Evolutionary conservation across 306 rosid species (phyloP), one percentile per base, ranked within the genome.

Genomic region (Dalbergia oliveri): DNA sequence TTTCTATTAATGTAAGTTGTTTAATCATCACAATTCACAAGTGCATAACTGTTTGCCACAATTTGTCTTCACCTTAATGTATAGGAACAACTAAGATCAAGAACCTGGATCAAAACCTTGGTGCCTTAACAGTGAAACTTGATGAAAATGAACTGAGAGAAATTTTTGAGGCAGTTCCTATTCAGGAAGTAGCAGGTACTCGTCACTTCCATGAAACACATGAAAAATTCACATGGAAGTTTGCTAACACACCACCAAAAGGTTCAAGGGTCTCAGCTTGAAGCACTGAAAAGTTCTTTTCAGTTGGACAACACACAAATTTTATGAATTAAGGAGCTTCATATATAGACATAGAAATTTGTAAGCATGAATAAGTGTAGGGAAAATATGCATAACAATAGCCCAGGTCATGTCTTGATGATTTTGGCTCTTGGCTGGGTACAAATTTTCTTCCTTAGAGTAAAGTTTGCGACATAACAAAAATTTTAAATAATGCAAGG

Each of bases 31-130:
- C 23, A 33, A 72, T 6, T 23, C 68, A 31, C 5, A 14, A 33
- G 74, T 47, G 58, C 31, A 34, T 23, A 67, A 33, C 50, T 73
- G 41, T 56, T 5, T 31, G 31, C 11, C 45, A 0, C 11, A 63
- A 60, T 14, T 69, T 61, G 10, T 49, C 16, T 76, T 45, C 26
- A 91, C 86, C 87, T 78, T 19, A 26, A 26, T 51, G 37, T 62
- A 9, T 69, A 83, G 79, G 86, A 84, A 93, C 98, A 64, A 89
- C 94, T 4, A 91, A 89, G 83, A 78, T 76, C 13, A 89, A 88
- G 87, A 91, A 93, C 61, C 66, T 93, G 75, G 89, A 88, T 67
- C 54, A 66, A 64, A 93, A 93, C 77, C 34, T 90, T 5, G 91
- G 91, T 60, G 85, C 93, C n/a, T 16, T 93, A 76, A 56, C 26